These are phyloP conservation scores for Picea sitchensis DNA, from an alignment of 75 land plant species.

Conservation along the genomic window DNA sequence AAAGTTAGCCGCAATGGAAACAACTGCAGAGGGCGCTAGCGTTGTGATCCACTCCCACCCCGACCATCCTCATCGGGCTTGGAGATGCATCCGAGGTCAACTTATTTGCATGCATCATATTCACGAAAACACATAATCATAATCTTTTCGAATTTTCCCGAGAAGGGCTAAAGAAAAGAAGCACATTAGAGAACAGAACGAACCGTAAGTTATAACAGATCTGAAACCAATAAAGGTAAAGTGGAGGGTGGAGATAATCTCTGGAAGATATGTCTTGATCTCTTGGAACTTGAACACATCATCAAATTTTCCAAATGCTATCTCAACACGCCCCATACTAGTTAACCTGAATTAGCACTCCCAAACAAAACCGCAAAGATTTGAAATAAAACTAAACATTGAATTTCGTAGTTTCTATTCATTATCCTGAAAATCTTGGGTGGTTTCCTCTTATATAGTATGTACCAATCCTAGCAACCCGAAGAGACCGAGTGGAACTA, in stretches of 20 bases:
- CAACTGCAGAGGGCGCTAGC: conserved; percentile 55
- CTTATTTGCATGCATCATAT: conserved; percentile 24
- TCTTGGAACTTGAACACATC: conserved; percentile 19
- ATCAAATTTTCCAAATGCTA: conserved; percentile 1
- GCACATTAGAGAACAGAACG: background rate
- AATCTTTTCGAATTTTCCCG: background rate
- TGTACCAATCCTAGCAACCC: too few relatives aligned
- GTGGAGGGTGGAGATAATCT: conserved; percentile 62
- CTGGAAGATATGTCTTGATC: conserved; percentile 48
- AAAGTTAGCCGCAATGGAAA: conserved; percentile 62
- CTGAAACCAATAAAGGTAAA: conserved; percentile 71
- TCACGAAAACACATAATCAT: too few relatives aligned
- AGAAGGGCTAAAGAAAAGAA: conserved; percentile 14
- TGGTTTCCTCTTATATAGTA: too few relatives aligned
- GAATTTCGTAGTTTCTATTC: too few relatives aligned
- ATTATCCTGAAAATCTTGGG: too few relatives aligned
- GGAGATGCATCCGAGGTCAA: conserved; percentile 32
- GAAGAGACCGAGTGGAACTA: too few relatives aligned
- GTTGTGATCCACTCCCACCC: conserved; percentile 52
- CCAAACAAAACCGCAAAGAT: too few relatives aligned
- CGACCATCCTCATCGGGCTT: conserved; percentile 57
- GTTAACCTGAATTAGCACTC: background rate
- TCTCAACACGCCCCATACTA: too few relatives aligned
- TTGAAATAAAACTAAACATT: too few relatives aligned
- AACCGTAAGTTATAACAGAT: conserved; percentile 47